Conservation (phyloP, 495 filamentous ascomycete genomes). For the Xylaria sp. region DNA sequence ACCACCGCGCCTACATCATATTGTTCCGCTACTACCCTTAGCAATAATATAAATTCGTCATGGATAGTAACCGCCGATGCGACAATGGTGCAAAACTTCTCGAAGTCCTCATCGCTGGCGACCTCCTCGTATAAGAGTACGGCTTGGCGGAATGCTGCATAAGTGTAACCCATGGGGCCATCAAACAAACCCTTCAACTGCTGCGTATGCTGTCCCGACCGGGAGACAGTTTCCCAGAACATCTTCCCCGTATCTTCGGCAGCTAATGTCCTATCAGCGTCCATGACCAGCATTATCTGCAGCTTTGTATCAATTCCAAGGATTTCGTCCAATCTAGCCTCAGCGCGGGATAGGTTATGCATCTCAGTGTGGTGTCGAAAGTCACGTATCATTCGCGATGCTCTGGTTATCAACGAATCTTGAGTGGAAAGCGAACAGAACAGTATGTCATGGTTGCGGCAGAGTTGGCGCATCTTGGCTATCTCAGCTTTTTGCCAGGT, state of each 20-base stretch:
- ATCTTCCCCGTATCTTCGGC: slow-evolving; percentile 60
- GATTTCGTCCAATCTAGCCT: slow-evolving; percentile 49
- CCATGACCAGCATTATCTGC: slow-evolving; percentile 60
- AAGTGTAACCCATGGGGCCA: slow-evolving; percentile 59
- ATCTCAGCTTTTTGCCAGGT: slow-evolving; percentile 64
- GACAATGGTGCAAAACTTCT: slow-evolving; percentile 55
- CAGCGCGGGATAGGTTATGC: slow-evolving; percentile 49
- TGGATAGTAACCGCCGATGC: slow-evolving; percentile 55
- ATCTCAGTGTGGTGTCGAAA: slow-evolving; percentile 51
- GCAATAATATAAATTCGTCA: slow-evolving; percentile 56
- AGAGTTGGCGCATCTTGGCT: slow-evolving; percentile 55
- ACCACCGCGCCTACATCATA: slow-evolving; percentile 59
- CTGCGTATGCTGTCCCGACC: slow-evolving; percentile 10
- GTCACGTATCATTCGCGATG: slow-evolving; percentile 44
- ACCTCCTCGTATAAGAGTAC: slow-evolving; percentile 62
- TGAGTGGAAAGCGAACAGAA: slow-evolving; percentile 46
- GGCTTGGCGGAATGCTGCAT: slow-evolving; percentile 64
- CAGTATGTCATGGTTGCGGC: slow-evolving; percentile 54
- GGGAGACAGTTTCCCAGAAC: slow-evolving; percentile 56
- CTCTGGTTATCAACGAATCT: slow-evolving; percentile 29
- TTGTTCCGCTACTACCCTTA: slow-evolving; percentile 46
- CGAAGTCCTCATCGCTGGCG: slow-evolving; percentile 50
- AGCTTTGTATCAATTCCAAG: slow-evolving; percentile 28
- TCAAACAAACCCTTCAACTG: slow-evolving; percentile 60
- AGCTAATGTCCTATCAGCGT: slow-evolving; percentile 66